Conservation (phyloP, 208 protist genomes). For the Zelonia costaricensis region DNA sequence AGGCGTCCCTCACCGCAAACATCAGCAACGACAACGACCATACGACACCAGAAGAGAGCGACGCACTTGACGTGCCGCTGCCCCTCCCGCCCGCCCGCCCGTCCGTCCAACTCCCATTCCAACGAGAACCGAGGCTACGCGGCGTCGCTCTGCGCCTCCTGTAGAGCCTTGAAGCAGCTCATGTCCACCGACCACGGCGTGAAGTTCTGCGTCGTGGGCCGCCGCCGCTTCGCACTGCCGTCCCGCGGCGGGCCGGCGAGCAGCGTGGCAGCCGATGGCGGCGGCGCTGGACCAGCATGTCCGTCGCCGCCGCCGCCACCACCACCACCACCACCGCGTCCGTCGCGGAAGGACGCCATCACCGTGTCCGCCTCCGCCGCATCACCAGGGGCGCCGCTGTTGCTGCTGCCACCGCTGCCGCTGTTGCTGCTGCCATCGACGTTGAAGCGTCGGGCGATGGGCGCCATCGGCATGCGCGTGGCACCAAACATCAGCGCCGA, state of each 20-base stretch:
- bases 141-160: not conserved
- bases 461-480: too few species aligned
- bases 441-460: not conserved
- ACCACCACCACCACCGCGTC: not conserved
- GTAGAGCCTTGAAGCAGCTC: slow-evolving; percentile 19
- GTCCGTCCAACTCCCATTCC: not conserved
- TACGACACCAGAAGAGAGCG: too few species aligned
- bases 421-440: not conserved
- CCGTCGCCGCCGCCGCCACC: slow-evolving; percentile 4
- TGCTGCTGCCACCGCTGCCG: not conserved
- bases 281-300: not conserved
- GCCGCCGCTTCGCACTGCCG: slow-evolving; percentile 24
- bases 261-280: slow-evolving; percentile 1
- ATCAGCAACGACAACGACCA: too few species aligned
- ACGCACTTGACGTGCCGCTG: too few species aligned
- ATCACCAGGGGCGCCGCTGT: not conserved
- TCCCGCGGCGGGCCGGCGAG: slow-evolving; percentile 17
- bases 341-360: not conserved
- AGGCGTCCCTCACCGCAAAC: too few species aligned
- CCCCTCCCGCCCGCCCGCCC: not conserved
- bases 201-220: slow-evolving; percentile 24
- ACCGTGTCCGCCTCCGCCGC: not conserved
- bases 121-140: not conserved
- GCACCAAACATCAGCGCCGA: too few species aligned
- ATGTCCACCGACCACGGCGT: slow-evolving; percentile 29